Evolutionary conservation across 2,329 filamentous ascomycete species (phyloP).

Genomic region (Herpotrichia juniperi): DNA sequence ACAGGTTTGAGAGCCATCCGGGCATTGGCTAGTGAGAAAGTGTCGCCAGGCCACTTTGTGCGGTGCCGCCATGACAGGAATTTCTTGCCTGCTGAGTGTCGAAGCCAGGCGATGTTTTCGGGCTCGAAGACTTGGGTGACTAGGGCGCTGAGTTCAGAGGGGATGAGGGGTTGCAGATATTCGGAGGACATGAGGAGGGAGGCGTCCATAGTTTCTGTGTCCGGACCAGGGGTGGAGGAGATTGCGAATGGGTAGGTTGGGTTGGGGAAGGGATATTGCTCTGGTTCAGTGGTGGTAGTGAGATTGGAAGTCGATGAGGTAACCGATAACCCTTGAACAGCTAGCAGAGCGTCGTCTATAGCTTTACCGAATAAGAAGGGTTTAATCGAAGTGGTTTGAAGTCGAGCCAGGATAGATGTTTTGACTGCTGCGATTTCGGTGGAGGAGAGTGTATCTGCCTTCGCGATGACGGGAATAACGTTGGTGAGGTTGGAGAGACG

Average conservation of each 20-base stretch:
- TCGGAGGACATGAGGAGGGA: conserved; percentile 91
- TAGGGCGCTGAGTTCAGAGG: conserved; percentile 74
- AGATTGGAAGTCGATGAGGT: conserved; percentile 13
- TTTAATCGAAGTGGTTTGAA: conserved; percentile 64
- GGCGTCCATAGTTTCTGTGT: conserved; percentile 87
- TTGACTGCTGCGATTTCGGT: conserved; percentile 67
- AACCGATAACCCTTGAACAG: conserved; percentile 38
- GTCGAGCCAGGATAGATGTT: conserved; percentile 60
- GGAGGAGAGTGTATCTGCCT: conserved; percentile 70
- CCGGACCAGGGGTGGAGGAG: conserved; percentile 73
- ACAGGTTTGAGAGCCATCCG: conserved; percentile 25
- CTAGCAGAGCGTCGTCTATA: conserved; percentile 42
- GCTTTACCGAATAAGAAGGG: conserved; percentile 69
- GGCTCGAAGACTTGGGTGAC: conserved; percentile 78
- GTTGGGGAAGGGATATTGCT: conserved; percentile 35
- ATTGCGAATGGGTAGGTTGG: conserved; percentile 70
- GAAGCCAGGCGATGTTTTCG: conserved; percentile 79
- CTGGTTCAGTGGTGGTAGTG: conserved; percentile 16
- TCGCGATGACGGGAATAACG: conserved; percentile 81
- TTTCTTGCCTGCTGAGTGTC: conserved; percentile 83
- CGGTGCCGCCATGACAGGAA: conserved; percentile 71
- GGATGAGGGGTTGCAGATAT: conserved; percentile 79
- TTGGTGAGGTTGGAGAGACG: conserved; percentile 77
- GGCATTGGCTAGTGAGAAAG: conserved; percentile 20
- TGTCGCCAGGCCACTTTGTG: conserved; percentile 39